Evolutionary conservation across 495 filamentous ascomycete genomes (phyloP).

Genomic region (Trichoderma reesei): DNA sequence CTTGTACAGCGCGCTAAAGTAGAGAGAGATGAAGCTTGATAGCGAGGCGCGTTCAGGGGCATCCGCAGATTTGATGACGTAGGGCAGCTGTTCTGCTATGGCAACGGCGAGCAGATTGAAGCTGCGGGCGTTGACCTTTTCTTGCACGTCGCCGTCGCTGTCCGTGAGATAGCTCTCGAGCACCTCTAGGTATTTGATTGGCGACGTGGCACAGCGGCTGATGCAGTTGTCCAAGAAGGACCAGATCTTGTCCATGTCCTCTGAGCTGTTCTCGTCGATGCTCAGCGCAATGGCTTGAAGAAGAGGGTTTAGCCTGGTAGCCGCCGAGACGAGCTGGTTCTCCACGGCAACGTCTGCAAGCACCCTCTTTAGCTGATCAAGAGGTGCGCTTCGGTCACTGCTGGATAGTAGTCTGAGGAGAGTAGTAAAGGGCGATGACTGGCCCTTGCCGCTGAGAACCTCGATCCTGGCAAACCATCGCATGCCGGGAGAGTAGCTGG

Average conservation of each 20-base stretch:
- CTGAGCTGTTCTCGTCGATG: constrained; percentile 10
- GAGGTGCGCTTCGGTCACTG: constrained; percentile 29
- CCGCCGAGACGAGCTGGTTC: constrained; percentile 34
- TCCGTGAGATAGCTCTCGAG: constrained; percentile 22
- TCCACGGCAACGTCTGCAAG: constrained; percentile 42
- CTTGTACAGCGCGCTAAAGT: constrained; percentile 27
- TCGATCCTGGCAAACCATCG: constrained; percentile 57
- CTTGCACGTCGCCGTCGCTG: constrained; percentile 29
- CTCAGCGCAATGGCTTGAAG: constrained; percentile 36
- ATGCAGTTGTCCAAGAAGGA: constrained; percentile 74
- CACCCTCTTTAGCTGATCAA: constrained; percentile 33
- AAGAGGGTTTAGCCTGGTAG: constrained; percentile 43
- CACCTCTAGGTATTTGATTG: constrained; percentile 63
- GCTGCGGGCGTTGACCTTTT: constrained; percentile 13
- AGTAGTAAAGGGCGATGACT: constrained; percentile 54
- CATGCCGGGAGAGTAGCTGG: constrained; percentile 65
- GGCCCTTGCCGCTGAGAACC: constrained; percentile 26
- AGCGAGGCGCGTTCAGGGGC: constrained; percentile 29
- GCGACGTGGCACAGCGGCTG: constrained; percentile 55
- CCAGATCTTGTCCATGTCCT: constrained; percentile 27
- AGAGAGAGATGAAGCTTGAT: constrained; percentile 46
- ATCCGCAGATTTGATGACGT: constrained; percentile 43
- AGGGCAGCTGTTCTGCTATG: constrained; percentile 70
- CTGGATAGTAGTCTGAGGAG: constrained; percentile 46
- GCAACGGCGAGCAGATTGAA: constrained; percentile 48